Conservation (phyloP, 306 rosid species). For the Senna siamea region DNA sequence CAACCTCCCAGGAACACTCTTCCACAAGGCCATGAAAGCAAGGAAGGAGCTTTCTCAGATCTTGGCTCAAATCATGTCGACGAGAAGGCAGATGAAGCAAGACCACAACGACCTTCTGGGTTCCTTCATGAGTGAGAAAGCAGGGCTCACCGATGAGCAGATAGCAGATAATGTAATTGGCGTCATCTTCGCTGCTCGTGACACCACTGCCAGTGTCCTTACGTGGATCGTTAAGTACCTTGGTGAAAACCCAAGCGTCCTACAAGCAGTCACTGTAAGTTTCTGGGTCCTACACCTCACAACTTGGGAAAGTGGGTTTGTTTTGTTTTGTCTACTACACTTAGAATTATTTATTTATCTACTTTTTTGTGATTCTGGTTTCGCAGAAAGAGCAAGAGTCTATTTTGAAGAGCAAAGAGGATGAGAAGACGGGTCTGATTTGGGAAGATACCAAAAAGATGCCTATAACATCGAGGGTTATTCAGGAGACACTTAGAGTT, state of each 20-base stretch:
- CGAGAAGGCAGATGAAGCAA: conserved; percentile 60
- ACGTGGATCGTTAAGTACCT: conserved; percentile 94
- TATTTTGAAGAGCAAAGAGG: conserved; percentile 56
- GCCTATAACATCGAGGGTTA: conserved; percentile 83
- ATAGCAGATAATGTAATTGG: conserved; percentile 94
- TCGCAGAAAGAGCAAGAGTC: conserved; percentile 80
- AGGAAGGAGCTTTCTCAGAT: conserved; percentile 84
- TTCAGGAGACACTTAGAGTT: conserved; percentile 90
- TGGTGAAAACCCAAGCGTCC: conserved; percentile 78
- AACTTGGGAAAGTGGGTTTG: conserved; percentile 19
- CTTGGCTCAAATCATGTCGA: conserved; percentile 69
- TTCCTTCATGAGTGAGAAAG: conserved; percentile 81
- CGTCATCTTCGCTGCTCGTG: conserved; percentile 94
- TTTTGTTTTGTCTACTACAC: too few species aligned
- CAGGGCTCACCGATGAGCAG: conserved; percentile 86
- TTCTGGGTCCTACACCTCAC: conserved; percentile 37
- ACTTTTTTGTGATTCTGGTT: neutral
- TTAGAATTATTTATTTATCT: too few species aligned
- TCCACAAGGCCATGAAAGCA: conserved; percentile 88
- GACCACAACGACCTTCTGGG: conserved; percentile 73
- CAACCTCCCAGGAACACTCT: conserved; percentile 82
- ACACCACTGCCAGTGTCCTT: conserved; percentile 93
- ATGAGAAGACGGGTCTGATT: conserved; percentile 56
- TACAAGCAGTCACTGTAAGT: conserved; percentile 85
- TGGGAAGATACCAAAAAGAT: conserved; percentile 88